These are phyloP conservation scores for Podospora pseudoanserina DNA, from an alignment of 495 filamentous ascomycete genomes.

Conservation along the genomic window DNA sequence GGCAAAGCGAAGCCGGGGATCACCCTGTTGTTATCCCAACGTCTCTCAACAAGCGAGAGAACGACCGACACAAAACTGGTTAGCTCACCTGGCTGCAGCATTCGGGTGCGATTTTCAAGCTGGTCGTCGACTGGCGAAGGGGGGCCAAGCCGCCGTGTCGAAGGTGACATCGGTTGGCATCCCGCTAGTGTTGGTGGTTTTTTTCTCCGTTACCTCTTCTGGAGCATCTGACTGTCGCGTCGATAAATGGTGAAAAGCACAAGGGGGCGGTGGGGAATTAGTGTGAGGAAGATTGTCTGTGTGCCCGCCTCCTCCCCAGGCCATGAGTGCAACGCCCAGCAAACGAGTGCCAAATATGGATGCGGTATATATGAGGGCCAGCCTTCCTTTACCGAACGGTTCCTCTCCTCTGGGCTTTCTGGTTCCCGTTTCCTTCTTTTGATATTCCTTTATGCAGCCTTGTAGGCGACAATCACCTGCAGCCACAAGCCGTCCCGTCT, in stretches of 20 bases:
- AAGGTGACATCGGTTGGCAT: neutral
- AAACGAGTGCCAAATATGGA: neutral
- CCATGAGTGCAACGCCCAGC: neutral
- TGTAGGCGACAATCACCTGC: neutral
- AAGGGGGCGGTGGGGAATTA: neutral
- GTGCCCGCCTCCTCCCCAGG: too few species aligned
- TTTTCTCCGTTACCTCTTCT: neutral
- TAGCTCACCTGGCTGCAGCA: neutral
- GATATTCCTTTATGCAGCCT: neutral
- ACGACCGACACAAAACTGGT: neutral
- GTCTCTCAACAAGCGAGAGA: neutral
- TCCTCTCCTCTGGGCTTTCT: neutral
- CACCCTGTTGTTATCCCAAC: neutral
- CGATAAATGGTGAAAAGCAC: neutral
- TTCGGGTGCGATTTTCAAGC: neutral
- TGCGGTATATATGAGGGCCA: neutral
- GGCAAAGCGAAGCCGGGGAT: conserved; percentile 1
- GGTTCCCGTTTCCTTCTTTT: neutral
- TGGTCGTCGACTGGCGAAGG: neutral
- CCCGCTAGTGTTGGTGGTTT: neutral
- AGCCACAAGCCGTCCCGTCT: neutral
- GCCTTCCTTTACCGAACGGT: neutral
- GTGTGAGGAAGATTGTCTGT: neutral
- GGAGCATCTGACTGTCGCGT: neutral
- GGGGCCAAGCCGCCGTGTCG: neutral